These are phyloP conservation scores for Kockiozyma suomiensis DNA, from an alignment of 805 yeast genomes.

Conservation along the genomic window DNA sequence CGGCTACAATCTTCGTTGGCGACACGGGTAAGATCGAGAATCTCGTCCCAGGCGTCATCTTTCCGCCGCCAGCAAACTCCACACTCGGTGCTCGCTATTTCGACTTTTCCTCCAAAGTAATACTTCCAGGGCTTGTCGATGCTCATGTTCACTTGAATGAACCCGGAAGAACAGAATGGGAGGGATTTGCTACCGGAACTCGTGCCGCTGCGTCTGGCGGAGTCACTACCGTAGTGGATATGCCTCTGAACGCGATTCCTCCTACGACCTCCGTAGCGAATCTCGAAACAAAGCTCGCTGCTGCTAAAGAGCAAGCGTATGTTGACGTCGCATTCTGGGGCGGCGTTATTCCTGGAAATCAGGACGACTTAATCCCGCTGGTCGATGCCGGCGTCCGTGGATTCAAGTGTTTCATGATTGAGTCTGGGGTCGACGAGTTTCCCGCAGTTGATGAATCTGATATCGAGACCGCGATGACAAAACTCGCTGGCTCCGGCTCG, in stretches of 20 bases:
- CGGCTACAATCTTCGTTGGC: slow-evolving; percentile 38
- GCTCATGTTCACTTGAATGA: slow-evolving; percentile 94
- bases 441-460: slow-evolving; percentile 74
- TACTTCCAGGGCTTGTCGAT: slow-evolving; percentile 91
- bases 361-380: slow-evolving; percentile 69
- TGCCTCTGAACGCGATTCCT: slow-evolving; percentile 95
- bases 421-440: slow-evolving; percentile 95
- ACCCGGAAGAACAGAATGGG: slow-evolving; percentile 99
- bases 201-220: slow-evolving; percentile 95
- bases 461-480: slow-evolving; percentile 66
- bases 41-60: slow-evolving; percentile 42
- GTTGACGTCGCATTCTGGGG: slow-evolving; percentile 97
- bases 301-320: slow-evolving; percentile 83
- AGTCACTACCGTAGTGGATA: slow-evolving; percentile 91
- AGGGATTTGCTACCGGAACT: slow-evolving; percentile 96
- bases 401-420: slow-evolving; percentile 88
- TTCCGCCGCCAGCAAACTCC: slow-evolving; percentile 8
- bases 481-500: slow-evolving; percentile 64
- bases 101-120: slow-evolving; percentile 61
- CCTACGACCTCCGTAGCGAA: slow-evolving; percentile 87
- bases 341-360: slow-evolving; percentile 81
- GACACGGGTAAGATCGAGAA: slow-evolving; percentile 61
- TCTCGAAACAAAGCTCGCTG: slow-evolving; percentile 70
- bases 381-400: slow-evolving; percentile 89
- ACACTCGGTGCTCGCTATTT: slow-evolving; percentile 44